Evolutionary conservation across 73 alveolate species (phyloP).

Genomic region (Paramecium sexaurelia): DNA sequence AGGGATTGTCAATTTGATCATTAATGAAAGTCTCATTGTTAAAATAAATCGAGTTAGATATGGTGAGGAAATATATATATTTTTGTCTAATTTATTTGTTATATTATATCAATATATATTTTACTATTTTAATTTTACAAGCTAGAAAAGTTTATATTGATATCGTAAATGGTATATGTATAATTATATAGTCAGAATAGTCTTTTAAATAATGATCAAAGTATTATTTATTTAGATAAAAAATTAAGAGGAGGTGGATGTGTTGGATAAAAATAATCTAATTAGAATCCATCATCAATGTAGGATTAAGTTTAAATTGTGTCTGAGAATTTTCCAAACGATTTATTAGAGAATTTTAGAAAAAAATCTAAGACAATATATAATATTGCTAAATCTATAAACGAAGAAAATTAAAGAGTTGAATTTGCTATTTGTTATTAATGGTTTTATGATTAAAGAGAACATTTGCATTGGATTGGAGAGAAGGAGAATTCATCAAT

Average conservation of each 20-base stretch:
- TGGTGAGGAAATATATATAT: too few relatives aligned
- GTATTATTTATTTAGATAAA: too few relatives aligned
- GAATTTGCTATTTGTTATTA: background rate
- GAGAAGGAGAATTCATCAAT: background rate
- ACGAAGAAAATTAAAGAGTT: background rate
- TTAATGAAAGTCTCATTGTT: too few relatives aligned
- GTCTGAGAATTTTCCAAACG: background rate
- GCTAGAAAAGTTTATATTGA: too few relatives aligned
- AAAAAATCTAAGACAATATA: background rate
- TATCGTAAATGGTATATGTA: too few relatives aligned
- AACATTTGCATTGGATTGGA: background rate
- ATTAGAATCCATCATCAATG: background rate
- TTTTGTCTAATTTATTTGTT: too few relatives aligned
- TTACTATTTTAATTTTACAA: too few relatives aligned
- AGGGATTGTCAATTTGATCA: too few relatives aligned
- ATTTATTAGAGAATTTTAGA: background rate
- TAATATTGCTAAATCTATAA: background rate
- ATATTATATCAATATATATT: too few relatives aligned
- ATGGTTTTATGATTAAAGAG: background rate
- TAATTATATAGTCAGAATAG: too few relatives aligned
- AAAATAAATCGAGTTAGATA: too few relatives aligned
- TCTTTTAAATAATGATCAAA: too few relatives aligned
- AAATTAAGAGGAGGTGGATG: conserved; percentile 9
- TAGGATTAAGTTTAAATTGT: background rate
- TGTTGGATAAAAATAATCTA: background rate